Conservation (phyloP, 306 rosid genomes). For the Rosa chinensis region DNA sequence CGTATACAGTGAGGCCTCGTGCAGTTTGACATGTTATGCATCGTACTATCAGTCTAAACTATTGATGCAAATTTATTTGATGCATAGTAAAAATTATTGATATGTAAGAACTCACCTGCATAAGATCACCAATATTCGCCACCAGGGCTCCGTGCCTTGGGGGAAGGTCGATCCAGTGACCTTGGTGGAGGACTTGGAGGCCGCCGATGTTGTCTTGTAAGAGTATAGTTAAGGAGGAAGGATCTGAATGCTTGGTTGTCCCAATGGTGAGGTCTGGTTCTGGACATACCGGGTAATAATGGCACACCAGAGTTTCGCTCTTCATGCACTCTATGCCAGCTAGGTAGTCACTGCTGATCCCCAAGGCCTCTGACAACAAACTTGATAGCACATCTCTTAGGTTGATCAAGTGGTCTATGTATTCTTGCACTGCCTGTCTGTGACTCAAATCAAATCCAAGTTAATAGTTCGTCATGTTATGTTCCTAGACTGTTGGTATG, state of each 20-base stretch:
- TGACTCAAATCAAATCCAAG: background rate
- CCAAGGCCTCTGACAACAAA: conserved; percentile 71
- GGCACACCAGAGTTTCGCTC: conserved; percentile 59
- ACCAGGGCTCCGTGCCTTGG: conserved; percentile 59
- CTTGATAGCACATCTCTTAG: conserved; percentile 47
- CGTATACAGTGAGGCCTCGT: background rate
- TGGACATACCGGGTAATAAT: conserved; percentile 82
- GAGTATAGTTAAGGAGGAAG: conserved; percentile 63
- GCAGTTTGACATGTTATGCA: background rate
- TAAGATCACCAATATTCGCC: conserved; percentile 70
- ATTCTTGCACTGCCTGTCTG: conserved; percentile 58
- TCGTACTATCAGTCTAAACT: background rate
- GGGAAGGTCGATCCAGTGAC: conserved; percentile 63
- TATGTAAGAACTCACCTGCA: conserved; percentile 50
- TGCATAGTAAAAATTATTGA: background rate
- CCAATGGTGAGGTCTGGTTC: conserved; percentile 73
- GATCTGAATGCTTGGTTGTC: conserved; percentile 76
- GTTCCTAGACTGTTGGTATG: background rate
- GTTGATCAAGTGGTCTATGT: conserved; percentile 46
- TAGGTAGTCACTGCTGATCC: conserved; percentile 50
- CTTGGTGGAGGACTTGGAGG: conserved; percentile 67
- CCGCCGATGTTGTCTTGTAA: conserved; percentile 74
- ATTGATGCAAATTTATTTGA: background rate
- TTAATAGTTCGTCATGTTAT: background rate
- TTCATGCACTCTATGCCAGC: conserved; percentile 57